A percentile compares a stretch with the other conserved stretches of the same genome.
These are phyloP conservation scores for Neofusicoccum umdonicola DNA, from an alignment of 2,329 filamentous ascomycete genomes.

Conservation along the genomic window DNA sequence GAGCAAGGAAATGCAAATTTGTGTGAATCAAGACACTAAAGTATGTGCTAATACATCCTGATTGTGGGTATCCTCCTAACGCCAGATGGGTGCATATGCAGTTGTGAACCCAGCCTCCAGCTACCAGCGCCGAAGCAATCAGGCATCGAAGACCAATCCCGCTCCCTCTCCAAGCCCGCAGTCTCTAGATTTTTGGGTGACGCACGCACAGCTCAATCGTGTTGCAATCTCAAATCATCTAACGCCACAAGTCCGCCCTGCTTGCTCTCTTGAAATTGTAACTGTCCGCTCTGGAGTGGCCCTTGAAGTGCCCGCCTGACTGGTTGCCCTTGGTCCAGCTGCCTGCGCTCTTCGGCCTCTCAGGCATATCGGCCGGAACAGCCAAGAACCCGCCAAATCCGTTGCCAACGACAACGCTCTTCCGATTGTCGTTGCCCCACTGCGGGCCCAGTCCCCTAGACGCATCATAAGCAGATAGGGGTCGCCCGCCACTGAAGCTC, in stretches of 20 bases:
- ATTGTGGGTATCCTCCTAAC: constrained; percentile 17
- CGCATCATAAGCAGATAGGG: constrained; percentile 46
- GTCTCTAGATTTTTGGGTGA: not conserved
- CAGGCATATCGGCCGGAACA: constrained; percentile 48
- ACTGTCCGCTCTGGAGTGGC: not conserved
- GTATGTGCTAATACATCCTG: constrained; percentile 12
- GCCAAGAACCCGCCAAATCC: constrained; percentile 66
- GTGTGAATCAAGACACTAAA: not conserved
- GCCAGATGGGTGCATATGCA: constrained; percentile 15
- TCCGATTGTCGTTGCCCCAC: constrained; percentile 60
- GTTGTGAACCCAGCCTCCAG: constrained; percentile 12
- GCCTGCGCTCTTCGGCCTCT: constrained; percentile 35
- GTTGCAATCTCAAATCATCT: not conserved
- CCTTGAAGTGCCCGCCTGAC: not conserved
- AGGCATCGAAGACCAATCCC: not conserved
- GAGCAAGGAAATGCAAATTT: not conserved
- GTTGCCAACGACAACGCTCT: constrained; percentile 64
- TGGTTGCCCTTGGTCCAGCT: constrained; percentile 18
- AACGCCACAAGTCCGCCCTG: constrained; percentile 18
- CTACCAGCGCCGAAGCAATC: constrained; percentile 18
- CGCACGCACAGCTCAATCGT: not conserved
- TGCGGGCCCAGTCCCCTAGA: constrained; percentile 51
- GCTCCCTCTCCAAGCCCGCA: not conserved
- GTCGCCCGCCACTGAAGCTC: constrained; percentile 40
- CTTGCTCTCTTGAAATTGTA: constrained; percentile 10